Evolutionary conservation across 169 alveolate species (phyloP), one percentile per base, ranked within the genome.

Genomic region (Plasmodium adleri): DNA sequence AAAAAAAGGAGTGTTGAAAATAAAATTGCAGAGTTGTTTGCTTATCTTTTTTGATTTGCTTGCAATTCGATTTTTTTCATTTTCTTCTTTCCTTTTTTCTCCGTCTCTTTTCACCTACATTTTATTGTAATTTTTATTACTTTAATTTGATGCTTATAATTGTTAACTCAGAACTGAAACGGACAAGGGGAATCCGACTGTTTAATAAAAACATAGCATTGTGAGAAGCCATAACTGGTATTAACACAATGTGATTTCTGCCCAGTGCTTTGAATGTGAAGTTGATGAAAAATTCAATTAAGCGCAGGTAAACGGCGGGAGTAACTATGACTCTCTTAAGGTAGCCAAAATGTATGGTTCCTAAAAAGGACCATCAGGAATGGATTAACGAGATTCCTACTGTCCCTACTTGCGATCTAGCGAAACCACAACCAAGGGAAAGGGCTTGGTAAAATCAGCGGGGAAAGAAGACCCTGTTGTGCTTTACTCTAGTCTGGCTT

Each of bases 401-500:
- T 95, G 97, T 93, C 97, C 98, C 97, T 95, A 96, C 95, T 97
- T 96, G 95, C 97, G 88, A 91, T 94, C 97, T 95, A 96, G 97
- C 98, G 98, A 95, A 95, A 94, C 98, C 97, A 95, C 98, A 95
- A 96, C 97, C 97, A 95, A 95, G 98, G 97, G 96, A 95, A 95
- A 97, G 97, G 98, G 97, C 98, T 96, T 96, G 98, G 97, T 94
- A 86, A 91, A 95, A 95, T 96, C 97, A 95, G 97, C 97, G 96
- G 97, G 98, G 98, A 95, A 93, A 96, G 98, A 96, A 95, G 98
- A 95, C 97, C 98, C 97, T 96, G 97, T 96, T 95, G 97, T 95
- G 97, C 97, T 96, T 95, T 96, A 95, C 98, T 96, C 98, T 96
- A 97, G 98, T 94, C 97, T 94, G 98, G 93, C 97, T 95, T 95